These are phyloP conservation scores for Penicillium samsonianum DNA, from an alignment of 495 filamentous ascomycete genomes.

Conservation along the genomic window DNA sequence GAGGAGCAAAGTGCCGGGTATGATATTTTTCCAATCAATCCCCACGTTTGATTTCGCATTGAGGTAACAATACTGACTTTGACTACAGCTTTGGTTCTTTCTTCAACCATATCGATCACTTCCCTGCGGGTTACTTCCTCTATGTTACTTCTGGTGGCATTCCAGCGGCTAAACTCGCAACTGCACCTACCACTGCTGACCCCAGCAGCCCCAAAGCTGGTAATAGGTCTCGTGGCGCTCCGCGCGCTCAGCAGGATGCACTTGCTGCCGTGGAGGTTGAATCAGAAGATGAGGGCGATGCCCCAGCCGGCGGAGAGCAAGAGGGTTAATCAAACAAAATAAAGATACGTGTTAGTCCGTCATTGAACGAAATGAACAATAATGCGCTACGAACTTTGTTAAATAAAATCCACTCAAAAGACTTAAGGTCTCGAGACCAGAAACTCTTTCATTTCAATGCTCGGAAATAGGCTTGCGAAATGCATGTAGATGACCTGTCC, in stretches of 20 bases:
- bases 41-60: background rate
- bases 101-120: constrained; percentile 84
- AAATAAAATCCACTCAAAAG: background rate
- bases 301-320: constrained; percentile 25
- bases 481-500: background rate
- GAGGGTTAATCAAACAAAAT: constrained; percentile 12
- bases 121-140: constrained; percentile 68
- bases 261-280: constrained; percentile 38
- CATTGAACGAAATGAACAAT: background rate
- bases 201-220: background rate
- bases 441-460: background rate
- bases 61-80: constrained; percentile 14
- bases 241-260: constrained; percentile 23
- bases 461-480: background rate
- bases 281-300: constrained; percentile 31
- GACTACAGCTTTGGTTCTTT: constrained; percentile 68
- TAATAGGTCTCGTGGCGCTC: constrained; percentile 16
- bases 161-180: constrained; percentile 45
- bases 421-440: background rate
- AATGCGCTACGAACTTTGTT: background rate
- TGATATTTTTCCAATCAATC: constrained; percentile 32
- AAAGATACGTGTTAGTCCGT: background rate
- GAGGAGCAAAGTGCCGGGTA: constrained; percentile 79
- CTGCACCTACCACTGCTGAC: constrained; percentile 15
- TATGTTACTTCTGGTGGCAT: constrained; percentile 71